phyloP scores from a whole-genome alignment of 495 filamentous ascomycete species.

The Saxophila tyrrhenica region DNA sequence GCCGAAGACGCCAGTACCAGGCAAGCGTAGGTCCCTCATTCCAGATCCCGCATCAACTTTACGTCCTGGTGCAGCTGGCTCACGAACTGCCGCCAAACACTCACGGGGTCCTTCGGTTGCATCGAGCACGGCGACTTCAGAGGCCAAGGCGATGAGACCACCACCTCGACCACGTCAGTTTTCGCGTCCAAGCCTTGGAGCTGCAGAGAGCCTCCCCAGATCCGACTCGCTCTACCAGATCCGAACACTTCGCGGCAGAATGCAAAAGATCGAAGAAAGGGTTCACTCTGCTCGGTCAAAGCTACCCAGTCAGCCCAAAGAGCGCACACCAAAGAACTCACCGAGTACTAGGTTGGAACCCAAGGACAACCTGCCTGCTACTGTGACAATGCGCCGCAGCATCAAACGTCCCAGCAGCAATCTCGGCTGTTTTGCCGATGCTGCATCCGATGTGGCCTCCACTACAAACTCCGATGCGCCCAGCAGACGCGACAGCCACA shows the following conservation, averaged over 20 bases:
- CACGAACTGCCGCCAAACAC: constrained; percentile 30
- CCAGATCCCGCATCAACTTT: constrained; percentile 38
- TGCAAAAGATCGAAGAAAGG: constrained; percentile 87
- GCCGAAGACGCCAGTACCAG: constrained; percentile 31
- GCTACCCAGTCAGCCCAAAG: constrained; percentile 60
- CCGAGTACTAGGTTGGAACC: constrained; percentile 48
- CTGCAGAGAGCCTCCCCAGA: constrained; percentile 43
- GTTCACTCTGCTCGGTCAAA: constrained; percentile 91
- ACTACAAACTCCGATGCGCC: not conserved
- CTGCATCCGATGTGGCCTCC: not conserved
- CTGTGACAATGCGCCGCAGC: constrained; percentile 64
- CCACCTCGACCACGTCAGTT: constrained; percentile 27
- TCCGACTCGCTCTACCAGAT: constrained; percentile 89
- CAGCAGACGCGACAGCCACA: constrained; percentile 8
- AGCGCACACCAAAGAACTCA: constrained; percentile 70
- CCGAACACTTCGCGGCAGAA: constrained; percentile 83
- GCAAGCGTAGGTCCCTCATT: constrained; percentile 27
- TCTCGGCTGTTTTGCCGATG: constrained; percentile 5
- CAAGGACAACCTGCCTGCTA: constrained; percentile 52
- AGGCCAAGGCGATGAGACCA: constrained; percentile 31
- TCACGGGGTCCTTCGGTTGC: constrained; percentile 45
- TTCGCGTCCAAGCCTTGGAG: constrained; percentile 26
- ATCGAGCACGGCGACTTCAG: constrained; percentile 25
- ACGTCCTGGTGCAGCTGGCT: constrained; percentile 28
- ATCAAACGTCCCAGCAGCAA: constrained; percentile 42